Evolutionary conservation across 1,284 basidiomycete genomes (phyloP).

Genomic region (Rhizopogon parksii): DNA sequence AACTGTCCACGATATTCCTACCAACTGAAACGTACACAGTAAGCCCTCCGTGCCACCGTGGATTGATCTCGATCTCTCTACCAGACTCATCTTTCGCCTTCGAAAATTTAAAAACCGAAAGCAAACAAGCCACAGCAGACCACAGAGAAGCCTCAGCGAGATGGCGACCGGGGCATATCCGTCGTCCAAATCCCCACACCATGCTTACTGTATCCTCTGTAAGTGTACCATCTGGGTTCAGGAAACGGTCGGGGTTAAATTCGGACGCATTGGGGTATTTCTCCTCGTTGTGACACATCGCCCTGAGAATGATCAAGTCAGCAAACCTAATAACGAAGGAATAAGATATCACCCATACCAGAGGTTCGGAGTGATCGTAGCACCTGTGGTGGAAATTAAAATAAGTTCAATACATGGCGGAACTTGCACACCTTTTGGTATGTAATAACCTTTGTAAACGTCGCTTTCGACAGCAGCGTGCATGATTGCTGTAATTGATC

Average conservation of each 20-base stretch:
- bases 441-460: constrained; percentile 3
- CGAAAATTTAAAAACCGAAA: constrained; percentile 12
- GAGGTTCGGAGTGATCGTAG: constrained; percentile 7
- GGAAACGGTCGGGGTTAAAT: constrained; percentile 2
- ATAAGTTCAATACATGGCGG: background rate
- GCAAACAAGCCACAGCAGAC: constrained; percentile 10
- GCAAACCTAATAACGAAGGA: background rate
- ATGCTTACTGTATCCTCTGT: background rate
- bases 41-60: background rate
- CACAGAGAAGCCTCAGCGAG: constrained; percentile 15
- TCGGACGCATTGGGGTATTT: constrained; percentile 2
- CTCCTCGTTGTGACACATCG: constrained; percentile 1
- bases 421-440: constrained; percentile 5
- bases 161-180: constrained; percentile 8
- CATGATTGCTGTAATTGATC: background rate
- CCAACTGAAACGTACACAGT: background rate
- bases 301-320: background rate
- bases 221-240: background rate
- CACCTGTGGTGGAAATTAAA: background rate
- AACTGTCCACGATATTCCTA: background rate
- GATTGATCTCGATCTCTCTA: constrained; percentile 6
- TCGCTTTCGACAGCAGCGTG: constrained; percentile 3
- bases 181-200: constrained; percentile 2
- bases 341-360: constrained; percentile 3
- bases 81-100: constrained; percentile 9